A percentile compares a stretch with the other conserved stretches of the same genome.
These are phyloP conservation scores for Aphanomyces cochlioides DNA, from an alignment of 352 stramenopile species.

Conservation along the genomic window DNA sequence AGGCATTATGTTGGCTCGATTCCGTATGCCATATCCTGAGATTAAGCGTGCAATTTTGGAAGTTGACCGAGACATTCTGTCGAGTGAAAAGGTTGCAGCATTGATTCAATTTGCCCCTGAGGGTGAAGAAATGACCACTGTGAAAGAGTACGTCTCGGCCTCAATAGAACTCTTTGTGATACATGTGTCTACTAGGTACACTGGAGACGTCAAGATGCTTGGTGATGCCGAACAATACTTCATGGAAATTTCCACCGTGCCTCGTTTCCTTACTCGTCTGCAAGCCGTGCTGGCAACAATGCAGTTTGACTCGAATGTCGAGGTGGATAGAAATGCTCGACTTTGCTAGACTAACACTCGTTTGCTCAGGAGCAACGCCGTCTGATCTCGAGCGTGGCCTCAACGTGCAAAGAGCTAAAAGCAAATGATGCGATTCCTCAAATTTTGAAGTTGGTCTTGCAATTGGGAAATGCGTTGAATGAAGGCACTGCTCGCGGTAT, in stretches of 20 bases:
- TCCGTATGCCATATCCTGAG: conserved; percentile 75
- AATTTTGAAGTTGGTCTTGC: conserved; percentile 80
- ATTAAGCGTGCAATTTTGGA: conserved; percentile 72
- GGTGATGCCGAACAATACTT: conserved; percentile 83
- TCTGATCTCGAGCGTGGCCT: conserved; percentile 77
- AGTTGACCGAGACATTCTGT: conserved; percentile 73
- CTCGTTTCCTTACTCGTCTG: conserved; percentile 57
- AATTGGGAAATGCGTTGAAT: conserved; percentile 89
- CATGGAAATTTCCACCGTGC: conserved; percentile 56
- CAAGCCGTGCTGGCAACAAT: conserved; percentile 77
- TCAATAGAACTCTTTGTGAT: not conserved
- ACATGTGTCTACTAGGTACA: conserved; percentile 24
- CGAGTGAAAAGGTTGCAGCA: conserved; percentile 62
- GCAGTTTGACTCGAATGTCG: conserved; percentile 80
- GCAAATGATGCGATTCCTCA: conserved; percentile 82
- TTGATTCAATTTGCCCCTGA: conserved; percentile 78
- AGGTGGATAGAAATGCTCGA: conserved; percentile 16
- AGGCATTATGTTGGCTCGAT: conserved; percentile 75
- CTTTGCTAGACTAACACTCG: not conserved
- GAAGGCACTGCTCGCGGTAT: conserved; percentile 60
- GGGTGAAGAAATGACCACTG: conserved; percentile 60
- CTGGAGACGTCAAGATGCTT: conserved; percentile 62
- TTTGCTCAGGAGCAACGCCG: conserved; percentile 48
- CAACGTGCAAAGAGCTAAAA: conserved; percentile 87
- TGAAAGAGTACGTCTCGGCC: conserved; percentile 42